Percentiles rank a stretch among this genome's conserved stretches.
Conservation (phyloP, 2,329 filamentous ascomycete genomes). For the Sclerotinia glacialis region DNA sequence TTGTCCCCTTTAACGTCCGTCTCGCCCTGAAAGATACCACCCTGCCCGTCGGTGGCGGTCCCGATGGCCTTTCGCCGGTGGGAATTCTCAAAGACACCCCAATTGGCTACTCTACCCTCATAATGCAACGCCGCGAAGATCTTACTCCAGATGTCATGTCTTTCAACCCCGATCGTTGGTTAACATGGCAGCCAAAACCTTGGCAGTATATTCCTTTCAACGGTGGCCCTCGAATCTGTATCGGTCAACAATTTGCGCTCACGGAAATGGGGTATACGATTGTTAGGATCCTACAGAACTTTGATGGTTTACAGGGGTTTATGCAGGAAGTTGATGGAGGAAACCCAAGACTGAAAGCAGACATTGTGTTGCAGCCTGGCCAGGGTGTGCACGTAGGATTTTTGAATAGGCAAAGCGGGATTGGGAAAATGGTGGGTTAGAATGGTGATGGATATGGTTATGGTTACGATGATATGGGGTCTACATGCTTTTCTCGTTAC, state of each 20-base stretch:
- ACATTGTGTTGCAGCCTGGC: constrained; percentile 59
- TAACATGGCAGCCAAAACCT: constrained; percentile 57
- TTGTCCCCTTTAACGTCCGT: constrained; percentile 77
- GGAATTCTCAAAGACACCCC: constrained; percentile 64
- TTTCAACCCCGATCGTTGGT: constrained; percentile 69
- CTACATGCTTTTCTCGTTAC: background rate
- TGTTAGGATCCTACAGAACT: constrained; percentile 69
- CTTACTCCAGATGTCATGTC: constrained; percentile 53
- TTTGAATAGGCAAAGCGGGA: constrained; percentile 43
- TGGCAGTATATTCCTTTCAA: constrained; percentile 77
- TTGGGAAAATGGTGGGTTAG: background rate
- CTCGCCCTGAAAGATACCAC: constrained; percentile 70
- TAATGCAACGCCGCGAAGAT: constrained; percentile 69
- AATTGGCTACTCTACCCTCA: constrained; percentile 64
- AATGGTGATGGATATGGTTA: background rate
- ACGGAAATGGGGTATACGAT: constrained; percentile 74
- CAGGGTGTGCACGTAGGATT: constrained; percentile 59
- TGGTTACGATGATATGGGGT: background rate
- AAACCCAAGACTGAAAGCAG: constrained; percentile 52
- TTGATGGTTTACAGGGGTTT: constrained; percentile 58
- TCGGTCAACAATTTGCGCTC: constrained; percentile 78
- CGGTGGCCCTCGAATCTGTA: constrained; percentile 69
- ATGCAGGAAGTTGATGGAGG: constrained; percentile 56
- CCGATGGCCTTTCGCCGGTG: constrained; percentile 59
- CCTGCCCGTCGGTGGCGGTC: constrained; percentile 68